Conservation (phyloP, 2,329 filamentous ascomycete species). For the Clarireedia homoeocarpa region DNA sequence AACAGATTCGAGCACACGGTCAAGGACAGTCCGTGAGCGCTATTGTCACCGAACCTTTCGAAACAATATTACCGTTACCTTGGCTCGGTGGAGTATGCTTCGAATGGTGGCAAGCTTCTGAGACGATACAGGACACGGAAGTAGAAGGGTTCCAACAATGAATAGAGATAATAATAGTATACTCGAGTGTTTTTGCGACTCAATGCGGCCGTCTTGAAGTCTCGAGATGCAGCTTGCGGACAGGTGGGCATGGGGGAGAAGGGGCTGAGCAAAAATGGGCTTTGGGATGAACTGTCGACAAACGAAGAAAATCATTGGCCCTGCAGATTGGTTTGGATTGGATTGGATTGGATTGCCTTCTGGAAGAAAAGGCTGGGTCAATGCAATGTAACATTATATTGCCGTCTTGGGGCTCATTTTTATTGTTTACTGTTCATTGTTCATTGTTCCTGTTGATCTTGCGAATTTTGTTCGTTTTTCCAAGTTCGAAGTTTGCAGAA, state of each 20-base stretch:
- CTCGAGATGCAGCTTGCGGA: slow-evolving; percentile 5
- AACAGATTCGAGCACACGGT: not conserved
- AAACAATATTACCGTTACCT: slow-evolving; percentile 9
- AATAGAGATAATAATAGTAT: slow-evolving; percentile 11
- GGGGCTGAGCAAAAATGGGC: slow-evolving; percentile 6
- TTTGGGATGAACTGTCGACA: slow-evolving; percentile 3
- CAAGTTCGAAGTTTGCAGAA: not conserved
- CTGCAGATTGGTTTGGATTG: not conserved
- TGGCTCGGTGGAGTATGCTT: not conserved
- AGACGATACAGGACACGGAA: not conserved
- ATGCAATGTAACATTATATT: slow-evolving; percentile 9
- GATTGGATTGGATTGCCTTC: not conserved
- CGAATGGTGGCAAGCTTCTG: not conserved
- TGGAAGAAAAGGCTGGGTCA: slow-evolving; percentile 3
- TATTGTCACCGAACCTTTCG: not conserved
- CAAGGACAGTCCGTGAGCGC: slow-evolving; percentile 3
- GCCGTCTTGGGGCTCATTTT: not conserved
- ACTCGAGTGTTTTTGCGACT: not conserved
- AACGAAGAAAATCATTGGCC: not conserved
- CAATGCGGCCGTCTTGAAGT: slow-evolving; percentile 3
- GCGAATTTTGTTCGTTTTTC: not conserved
- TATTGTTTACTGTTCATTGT: too few species aligned
- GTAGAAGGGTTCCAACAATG: not conserved
- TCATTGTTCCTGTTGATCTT: not conserved
- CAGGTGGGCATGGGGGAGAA: not conserved